Evolutionary conservation across 2,329 filamentous ascomycete genomes (phyloP).

Genomic region (Endothia cerciana): DNA sequence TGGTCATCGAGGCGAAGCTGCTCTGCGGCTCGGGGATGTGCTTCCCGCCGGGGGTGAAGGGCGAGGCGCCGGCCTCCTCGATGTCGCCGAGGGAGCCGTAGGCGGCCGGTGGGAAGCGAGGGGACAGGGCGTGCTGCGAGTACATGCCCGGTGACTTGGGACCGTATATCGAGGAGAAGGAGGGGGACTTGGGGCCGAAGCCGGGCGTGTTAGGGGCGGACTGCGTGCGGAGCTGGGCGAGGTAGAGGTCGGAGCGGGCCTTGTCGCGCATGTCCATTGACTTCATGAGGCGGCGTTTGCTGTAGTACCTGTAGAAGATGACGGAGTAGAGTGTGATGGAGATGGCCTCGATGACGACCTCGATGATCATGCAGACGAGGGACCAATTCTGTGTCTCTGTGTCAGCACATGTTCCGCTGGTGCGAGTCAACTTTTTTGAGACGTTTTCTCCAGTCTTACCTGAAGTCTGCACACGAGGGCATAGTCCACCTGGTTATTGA

Average conservation of each 20-base stretch:
- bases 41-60: slow-evolving; percentile 56
- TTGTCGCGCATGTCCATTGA: slow-evolving; percentile 96
- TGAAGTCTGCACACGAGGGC: slow-evolving; percentile 87
- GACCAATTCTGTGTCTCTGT: slow-evolving; percentile 75
- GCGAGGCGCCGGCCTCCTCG: slow-evolving; percentile 40
- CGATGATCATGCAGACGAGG: slow-evolving; percentile 95
- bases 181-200: slow-evolving; percentile 72
- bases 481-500: slow-evolving; percentile 82
- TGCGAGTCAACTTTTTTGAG: background rate
- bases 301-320: slow-evolving; percentile 97
- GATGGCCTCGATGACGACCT: slow-evolving; percentile 89
- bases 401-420: slow-evolving; percentile 33
- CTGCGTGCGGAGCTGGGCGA: slow-evolving; percentile 80
- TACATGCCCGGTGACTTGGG: slow-evolving; percentile 43
- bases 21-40: slow-evolving; percentile 67
- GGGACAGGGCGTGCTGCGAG: slow-evolving; percentile 59
- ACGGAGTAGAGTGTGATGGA: slow-evolving; percentile 91
- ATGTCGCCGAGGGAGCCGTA: slow-evolving; percentile 51
- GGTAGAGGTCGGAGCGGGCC: slow-evolving; percentile 92
- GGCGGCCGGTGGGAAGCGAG: slow-evolving; percentile 60
- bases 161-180: slow-evolving; percentile 40
- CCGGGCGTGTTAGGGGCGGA: slow-evolving; percentile 95
- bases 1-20: slow-evolving; percentile 54
- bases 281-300: slow-evolving; percentile 92
- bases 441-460: slow-evolving; percentile 49